phyloP scores from a whole-genome alignment of 2,329 filamentous ascomycete species.

The Gnomoniopsis sp. region DNA sequence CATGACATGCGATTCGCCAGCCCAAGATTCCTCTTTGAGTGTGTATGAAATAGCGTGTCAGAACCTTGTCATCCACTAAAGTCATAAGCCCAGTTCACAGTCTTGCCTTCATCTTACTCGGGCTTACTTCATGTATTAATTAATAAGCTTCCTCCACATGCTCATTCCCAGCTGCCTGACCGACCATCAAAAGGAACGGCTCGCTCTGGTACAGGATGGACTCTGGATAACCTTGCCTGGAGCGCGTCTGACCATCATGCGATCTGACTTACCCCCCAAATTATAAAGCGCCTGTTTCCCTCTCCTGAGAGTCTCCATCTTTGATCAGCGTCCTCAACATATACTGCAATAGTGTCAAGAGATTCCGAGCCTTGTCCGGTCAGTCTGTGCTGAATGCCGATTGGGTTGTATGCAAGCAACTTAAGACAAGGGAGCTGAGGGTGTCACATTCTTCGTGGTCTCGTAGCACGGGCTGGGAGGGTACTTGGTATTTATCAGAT shows the following conservation, averaged over 20 bases:
- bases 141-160: not conserved
- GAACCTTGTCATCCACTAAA: not conserved
- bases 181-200: not conserved
- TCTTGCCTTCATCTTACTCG: not conserved
- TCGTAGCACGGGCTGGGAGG: constrained; percentile 1
- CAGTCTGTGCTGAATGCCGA: not conserved
- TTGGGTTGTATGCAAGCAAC: not conserved
- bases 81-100: not conserved
- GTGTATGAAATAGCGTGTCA: not conserved
- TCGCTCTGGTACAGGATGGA: not conserved
- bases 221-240: not conserved
- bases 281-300: not conserved
- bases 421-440: constrained; percentile 7
- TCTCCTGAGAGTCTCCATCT: not conserved
- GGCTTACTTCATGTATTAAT: not conserved
- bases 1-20: not conserved
- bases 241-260: not conserved
- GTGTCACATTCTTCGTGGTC: constrained; percentile 7
- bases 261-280: not conserved
- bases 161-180: not conserved
- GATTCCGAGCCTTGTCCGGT: not conserved
- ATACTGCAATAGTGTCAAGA: not conserved
- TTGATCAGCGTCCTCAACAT: not conserved
- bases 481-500: not conserved
- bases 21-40: not conserved